Base-by-base conservation (phyloP, 2,329 filamentous ascomycete species). In the Sporothrix protearum region DNA sequence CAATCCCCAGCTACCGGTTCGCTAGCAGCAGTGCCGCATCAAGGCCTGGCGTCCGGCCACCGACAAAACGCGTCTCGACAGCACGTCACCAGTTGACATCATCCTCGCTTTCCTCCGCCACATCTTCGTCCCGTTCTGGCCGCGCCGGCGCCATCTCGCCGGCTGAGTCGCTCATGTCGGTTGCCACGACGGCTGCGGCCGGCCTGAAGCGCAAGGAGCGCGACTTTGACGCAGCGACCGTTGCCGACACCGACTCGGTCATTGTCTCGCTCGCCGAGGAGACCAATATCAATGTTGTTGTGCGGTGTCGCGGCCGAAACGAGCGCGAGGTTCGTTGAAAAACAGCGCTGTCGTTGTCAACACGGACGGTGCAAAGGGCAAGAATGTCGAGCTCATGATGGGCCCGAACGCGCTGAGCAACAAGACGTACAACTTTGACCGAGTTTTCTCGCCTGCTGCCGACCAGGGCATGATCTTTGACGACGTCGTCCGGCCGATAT, bases 221-320 rank as follows among this genome's bases (percentile, higher is more conserved):
- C 77, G 92, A 96, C 49, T 95, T 91, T 78, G 94, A 92, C 39
- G 80, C 85, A 2, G 86, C 92, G 42, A 80, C 88, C 61, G 57
- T 33, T 8, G 53, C 45, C 42, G 71, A 49, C 16, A 33, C 39
- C 22, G 70, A 67, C 28, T 69, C 72, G 1, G 72, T 73, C n/a
- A 59, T 70, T 5, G 67, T 72, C 22, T 71, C 71, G 22, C 81
- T 82, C 71, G 87, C 87, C 68, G 90, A 94, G 76, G 94, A 97
- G 80, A 98, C 95, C 8, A 99, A 97, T 79, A 99, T 99, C 81
- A 96, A 96, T 79, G 96, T 99, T 63, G 94, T 98, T 45, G 96
- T 99, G 72, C 88, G 96, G 75, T 99, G 95, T 82, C 88, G 96
- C 76, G 96, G 95, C 5, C 91, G 96, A 74, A 98, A 92, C 79